These are phyloP conservation scores for Favolaschia claudopus DNA, from an alignment of 768 basidiomycete species.

Conservation along the genomic window DNA sequence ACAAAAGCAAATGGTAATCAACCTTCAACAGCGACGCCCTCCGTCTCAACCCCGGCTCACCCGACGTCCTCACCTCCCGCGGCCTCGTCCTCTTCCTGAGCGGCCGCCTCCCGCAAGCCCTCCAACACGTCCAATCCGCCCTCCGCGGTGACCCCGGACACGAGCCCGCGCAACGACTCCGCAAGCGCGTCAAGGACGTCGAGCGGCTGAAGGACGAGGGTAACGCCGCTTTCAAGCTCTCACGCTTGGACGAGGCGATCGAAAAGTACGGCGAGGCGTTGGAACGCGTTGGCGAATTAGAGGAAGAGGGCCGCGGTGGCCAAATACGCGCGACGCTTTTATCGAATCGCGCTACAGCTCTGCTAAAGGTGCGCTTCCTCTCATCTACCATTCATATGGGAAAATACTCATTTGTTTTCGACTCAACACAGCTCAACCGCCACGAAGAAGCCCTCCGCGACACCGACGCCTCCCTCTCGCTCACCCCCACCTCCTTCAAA, in stretches of 20 bases:
- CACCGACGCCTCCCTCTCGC: constrained; percentile 68
- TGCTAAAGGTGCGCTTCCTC: constrained; percentile 64
- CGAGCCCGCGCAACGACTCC: constrained; percentile 69
- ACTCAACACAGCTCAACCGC: constrained; percentile 58
- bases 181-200: constrained; percentile 83
- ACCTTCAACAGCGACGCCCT: constrained; percentile 69
- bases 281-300: constrained; percentile 71
- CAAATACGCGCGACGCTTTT: constrained; percentile 81
- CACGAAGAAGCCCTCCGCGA: constrained; percentile 77
- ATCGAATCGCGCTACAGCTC: constrained; percentile 84
- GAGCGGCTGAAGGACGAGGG: constrained; percentile 88
- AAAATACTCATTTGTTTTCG: too few species aligned
- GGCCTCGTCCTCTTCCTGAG: constrained; percentile 81
- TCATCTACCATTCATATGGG: too few species aligned
- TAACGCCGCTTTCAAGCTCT: constrained; percentile 74
- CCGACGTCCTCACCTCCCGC: constrained; percentile 80
- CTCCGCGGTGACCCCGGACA: constrained; percentile 83
- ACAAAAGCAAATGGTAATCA: neutral
- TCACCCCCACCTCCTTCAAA: constrained; percentile 78
- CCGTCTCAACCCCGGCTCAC: constrained; percentile 73
- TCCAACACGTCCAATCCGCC: constrained; percentile 75
- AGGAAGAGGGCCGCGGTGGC: constrained; percentile 81
- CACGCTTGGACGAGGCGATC: constrained; percentile 66
- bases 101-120: constrained; percentile 73
- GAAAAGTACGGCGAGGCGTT: constrained; percentile 76